These are phyloP conservation scores for Miscanthus sacchariflorus DNA, from an alignment of 202 grass and related monocot species.

Conservation along the genomic window DNA sequence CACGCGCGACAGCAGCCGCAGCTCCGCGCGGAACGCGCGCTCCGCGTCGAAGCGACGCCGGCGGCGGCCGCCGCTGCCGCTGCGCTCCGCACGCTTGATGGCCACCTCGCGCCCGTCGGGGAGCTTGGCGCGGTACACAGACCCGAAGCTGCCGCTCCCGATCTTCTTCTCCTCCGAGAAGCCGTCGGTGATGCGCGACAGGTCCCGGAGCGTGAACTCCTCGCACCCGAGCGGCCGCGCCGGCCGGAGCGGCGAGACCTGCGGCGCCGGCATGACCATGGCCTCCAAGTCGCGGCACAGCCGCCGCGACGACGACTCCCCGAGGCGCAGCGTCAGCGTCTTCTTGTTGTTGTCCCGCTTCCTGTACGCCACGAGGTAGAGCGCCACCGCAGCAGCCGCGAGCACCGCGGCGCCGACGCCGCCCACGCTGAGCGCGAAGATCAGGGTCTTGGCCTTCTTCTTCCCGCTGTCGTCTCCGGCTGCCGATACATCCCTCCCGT, in stretches of 20 bases:
- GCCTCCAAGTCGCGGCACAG: slow-evolving; percentile 40
- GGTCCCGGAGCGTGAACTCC: slow-evolving; percentile 63
- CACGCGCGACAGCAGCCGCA: slow-evolving; percentile 72
- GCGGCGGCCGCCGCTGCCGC: neutral
- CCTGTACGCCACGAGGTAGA: slow-evolving; percentile 46
- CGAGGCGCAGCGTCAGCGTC: slow-evolving; percentile 37
- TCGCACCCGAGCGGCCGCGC: slow-evolving; percentile 56
- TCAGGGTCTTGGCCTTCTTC: slow-evolving; percentile 43
- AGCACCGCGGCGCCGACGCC: slow-evolving; percentile 33
- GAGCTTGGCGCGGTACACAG: slow-evolving; percentile 75
- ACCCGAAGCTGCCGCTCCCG: slow-evolving; percentile 82
- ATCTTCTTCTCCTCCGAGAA: slow-evolving; percentile 72
- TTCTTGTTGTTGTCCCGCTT: slow-evolving; percentile 39
- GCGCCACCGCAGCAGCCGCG: slow-evolving; percentile 23
- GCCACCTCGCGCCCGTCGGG: slow-evolving; percentile 75
- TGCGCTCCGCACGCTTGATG: slow-evolving; percentile 68
- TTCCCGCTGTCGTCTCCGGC: neutral
- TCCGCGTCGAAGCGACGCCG: slow-evolving; percentile 57
- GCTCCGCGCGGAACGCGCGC: slow-evolving; percentile 80
- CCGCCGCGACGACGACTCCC: slow-evolving; percentile 23
- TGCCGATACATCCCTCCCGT: neutral
- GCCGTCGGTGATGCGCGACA: slow-evolving; percentile 55
- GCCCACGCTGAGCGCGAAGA: slow-evolving; percentile 33
- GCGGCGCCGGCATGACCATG: slow-evolving; percentile 22
- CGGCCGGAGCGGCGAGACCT: slow-evolving; percentile 3